Conservation (phyloP, 2,329 filamentous ascomycete species). For the Emericellopsis cladophorae region DNA sequence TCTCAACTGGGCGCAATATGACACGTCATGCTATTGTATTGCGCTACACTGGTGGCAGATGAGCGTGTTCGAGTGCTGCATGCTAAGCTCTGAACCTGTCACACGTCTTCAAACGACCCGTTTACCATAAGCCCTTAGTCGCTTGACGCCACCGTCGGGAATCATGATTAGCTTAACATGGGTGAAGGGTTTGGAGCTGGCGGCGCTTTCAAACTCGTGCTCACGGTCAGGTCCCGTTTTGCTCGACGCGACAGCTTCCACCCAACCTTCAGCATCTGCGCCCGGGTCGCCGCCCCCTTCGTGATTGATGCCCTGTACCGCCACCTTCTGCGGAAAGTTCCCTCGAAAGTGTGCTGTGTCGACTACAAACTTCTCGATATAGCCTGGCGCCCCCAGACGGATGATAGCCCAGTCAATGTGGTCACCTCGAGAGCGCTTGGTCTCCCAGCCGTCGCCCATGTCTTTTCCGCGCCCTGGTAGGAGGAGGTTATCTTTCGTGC, state of each 20-base stretch:
- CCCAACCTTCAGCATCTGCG: constrained; percentile 48
- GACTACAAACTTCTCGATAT: constrained; percentile 54
- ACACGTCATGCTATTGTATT: no score
- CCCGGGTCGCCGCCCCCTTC: constrained; percentile 38
- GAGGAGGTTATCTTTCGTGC: constrained; percentile 69
- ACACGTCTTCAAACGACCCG: constrained; percentile 8
- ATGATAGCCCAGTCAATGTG: constrained; percentile 78
- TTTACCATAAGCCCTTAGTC: constrained; percentile 45
- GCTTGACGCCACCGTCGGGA: constrained; percentile 85
- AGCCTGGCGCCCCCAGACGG: constrained; percentile 53
- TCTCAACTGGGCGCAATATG: no score
- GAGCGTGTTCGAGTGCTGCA: no score
- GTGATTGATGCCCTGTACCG: constrained; percentile 50
- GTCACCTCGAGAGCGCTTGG: constrained; percentile 56
- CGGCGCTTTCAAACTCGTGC: constrained; percentile 48
- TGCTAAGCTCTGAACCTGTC: no score
- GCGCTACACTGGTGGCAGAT: no score
- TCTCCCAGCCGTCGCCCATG: constrained; percentile 87
- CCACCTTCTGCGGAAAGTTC: constrained; percentile 70
- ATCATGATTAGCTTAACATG: constrained; percentile 89
- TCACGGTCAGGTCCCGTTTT: constrained; percentile 63
- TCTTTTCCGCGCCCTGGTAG: constrained; percentile 67
- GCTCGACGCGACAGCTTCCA: constrained; percentile 50
- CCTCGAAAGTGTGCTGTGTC: constrained; percentile 77
- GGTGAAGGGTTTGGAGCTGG: constrained; percentile 51